Conservation (phyloP, 805 yeast genomes). For the Wickerhamiella bombiphila region DNA sequence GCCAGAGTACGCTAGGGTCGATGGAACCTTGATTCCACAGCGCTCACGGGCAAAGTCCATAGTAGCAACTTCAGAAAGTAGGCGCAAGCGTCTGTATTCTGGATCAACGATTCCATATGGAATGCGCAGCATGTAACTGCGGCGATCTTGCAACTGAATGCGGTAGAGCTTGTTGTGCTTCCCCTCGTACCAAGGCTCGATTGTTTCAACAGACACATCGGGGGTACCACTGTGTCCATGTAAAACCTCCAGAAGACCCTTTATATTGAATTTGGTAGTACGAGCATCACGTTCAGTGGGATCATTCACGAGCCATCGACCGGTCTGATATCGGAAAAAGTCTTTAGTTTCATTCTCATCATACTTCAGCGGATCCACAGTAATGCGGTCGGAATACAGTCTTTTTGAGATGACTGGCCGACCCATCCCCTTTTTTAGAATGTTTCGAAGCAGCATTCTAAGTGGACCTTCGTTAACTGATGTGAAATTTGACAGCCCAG, state of each 20-base stretch:
- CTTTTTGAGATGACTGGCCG: too few species aligned
- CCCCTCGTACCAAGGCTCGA: conserved; percentile 83
- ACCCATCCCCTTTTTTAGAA: too few species aligned
- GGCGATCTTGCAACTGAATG: conserved; percentile 46
- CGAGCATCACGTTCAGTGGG: conserved; percentile 57
- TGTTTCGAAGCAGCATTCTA: too few species aligned
- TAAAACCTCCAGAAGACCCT: conserved; percentile 42
- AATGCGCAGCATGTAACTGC: conserved; percentile 58
- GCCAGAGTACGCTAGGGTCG: conserved; percentile 53
- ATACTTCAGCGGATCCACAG: not conserved
- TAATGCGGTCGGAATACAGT: conserved; percentile 1
- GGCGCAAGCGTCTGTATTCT: conserved; percentile 38
- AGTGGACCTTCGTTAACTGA: too few species aligned
- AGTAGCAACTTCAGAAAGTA: conserved; percentile 87
- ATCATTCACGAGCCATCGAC: conserved; percentile 83
- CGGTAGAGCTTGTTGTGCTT: conserved; percentile 82
- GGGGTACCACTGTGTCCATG: conserved; percentile 19
- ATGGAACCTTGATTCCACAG: conserved; percentile 41
- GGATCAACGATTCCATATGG: conserved; percentile 70
- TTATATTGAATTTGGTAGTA: conserved; percentile 65
- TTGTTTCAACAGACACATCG: conserved; percentile 32
- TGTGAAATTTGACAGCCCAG: too few species aligned
- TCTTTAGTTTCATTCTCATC: conserved; percentile 18
- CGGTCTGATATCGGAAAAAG: conserved; percentile 87
- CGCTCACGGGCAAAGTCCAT: conserved; percentile 47